These are phyloP conservation scores for Ampelocalamus luodianensis DNA, from an alignment of 176 grass and related monocot species.

Conservation along the genomic window DNA sequence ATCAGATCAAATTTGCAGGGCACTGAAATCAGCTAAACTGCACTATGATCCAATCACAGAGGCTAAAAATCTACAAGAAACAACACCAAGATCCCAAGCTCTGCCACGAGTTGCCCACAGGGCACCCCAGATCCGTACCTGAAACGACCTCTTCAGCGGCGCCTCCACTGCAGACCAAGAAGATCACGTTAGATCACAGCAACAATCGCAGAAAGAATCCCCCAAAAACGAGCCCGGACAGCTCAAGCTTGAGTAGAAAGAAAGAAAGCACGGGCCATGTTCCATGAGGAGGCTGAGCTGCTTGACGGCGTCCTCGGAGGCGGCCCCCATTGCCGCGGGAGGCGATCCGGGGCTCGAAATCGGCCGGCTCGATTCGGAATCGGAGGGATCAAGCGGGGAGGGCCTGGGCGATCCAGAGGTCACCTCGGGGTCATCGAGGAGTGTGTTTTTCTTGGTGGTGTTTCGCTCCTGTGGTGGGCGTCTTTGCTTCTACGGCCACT, in stretches of 20 bases:
- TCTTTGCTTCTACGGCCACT: conserved; percentile 39
- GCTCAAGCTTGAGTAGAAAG: neutral
- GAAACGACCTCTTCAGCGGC: conserved; percentile 76
- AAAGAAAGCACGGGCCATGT: conserved; percentile 47
- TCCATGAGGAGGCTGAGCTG: conserved; percentile 78
- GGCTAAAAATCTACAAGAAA: conserved; percentile 28
- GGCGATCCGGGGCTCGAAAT: conserved; percentile 1
- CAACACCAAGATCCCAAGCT: conserved; percentile 46
- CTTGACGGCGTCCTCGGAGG: conserved; percentile 75
- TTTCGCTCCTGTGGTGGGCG: neutral
- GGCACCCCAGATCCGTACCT: conserved; percentile 62
- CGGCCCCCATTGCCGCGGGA: conserved; percentile 63
- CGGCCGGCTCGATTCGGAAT: neutral
- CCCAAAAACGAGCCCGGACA: neutral
- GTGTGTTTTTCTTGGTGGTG: neutral
- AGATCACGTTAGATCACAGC: conserved; percentile 24
- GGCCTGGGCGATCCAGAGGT: neutral
- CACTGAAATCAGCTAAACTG: conserved; percentile 27
- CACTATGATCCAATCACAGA: neutral
- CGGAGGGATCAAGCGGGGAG: neutral
- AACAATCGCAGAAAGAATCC: neutral
- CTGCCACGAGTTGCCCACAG: conserved; percentile 25
- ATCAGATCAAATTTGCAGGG: conserved; percentile 43
- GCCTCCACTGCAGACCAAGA: conserved; percentile 69
- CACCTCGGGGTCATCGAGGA: neutral